phyloP scores from a whole-genome alignment of 257 asterid species.

The Solanum sitiens region DNA sequence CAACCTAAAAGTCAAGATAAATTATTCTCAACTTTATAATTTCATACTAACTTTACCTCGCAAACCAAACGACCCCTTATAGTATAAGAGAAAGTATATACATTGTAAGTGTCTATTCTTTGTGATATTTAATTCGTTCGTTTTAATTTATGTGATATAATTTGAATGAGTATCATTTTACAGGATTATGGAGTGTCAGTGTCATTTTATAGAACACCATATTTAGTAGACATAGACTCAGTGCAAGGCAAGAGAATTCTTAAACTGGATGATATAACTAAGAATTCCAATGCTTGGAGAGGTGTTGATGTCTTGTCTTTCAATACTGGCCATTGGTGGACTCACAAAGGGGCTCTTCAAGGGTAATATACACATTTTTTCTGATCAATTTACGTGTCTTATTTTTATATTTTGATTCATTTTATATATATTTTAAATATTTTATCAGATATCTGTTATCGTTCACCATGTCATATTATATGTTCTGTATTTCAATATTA shows the following conservation, averaged over 20 bases:
- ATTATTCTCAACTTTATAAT: background rate
- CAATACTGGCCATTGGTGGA: slow-evolving; percentile 99
- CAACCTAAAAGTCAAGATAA: background rate
- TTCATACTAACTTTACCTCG: background rate
- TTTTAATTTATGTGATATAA: background rate
- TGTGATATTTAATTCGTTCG: background rate
- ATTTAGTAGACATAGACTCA: slow-evolving; percentile 67
- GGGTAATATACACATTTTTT: slow-evolving; percentile 35
- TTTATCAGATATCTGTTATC: background rate
- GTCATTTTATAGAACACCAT: slow-evolving; percentile 78
- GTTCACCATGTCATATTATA: background rate
- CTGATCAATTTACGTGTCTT: background rate
- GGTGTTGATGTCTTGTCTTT: slow-evolving; percentile 75
- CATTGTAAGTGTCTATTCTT: background rate
- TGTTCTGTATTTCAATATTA: background rate
- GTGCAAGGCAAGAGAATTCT: slow-evolving; percentile 69
- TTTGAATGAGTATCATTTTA: background rate
- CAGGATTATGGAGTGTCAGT: slow-evolving; percentile 83
- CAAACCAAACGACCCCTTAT: background rate
- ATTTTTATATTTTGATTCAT: background rate
- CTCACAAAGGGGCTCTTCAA: slow-evolving; percentile 68
- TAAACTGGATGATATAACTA: slow-evolving; percentile 68
- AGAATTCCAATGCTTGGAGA: slow-evolving; percentile 73
- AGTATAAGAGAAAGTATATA: background rate
- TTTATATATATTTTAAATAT: background rate